Conservation (phyloP, 495 filamentous ascomycete species). For the Ramalina intermedia region DNA sequence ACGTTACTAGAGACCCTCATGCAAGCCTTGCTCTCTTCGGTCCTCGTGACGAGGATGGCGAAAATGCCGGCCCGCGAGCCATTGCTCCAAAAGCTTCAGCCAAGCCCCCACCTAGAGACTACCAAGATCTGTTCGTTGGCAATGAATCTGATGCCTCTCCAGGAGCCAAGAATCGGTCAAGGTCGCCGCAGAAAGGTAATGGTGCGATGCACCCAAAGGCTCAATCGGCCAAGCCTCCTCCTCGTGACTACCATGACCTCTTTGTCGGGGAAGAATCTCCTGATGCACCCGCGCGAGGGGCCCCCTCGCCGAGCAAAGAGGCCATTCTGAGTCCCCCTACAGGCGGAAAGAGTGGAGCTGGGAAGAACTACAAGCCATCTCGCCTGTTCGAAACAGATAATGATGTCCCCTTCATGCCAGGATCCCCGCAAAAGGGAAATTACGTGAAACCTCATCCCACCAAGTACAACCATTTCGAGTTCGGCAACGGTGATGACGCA, state of each 20-base stretch:
- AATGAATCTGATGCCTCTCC: constrained; percentile 19
- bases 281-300: constrained; percentile 6
- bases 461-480: constrained; percentile 80
- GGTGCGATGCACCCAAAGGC: constrained; percentile 34
- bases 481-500: constrained; percentile 49
- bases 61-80: constrained; percentile 20
- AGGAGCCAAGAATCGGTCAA: constrained; percentile 3
- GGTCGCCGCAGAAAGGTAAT: constrained; percentile 8
- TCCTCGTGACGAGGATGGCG: constrained; percentile 39
- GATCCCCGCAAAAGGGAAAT: constrained; percentile 23
- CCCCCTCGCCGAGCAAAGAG: constrained; percentile 13
- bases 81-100: constrained; percentile 33
- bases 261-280: constrained; percentile 36
- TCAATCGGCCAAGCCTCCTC: constrained; percentile 43
- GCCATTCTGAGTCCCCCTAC: constrained; percentile 14
- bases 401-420: constrained; percentile 19
- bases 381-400: constrained; percentile 49
- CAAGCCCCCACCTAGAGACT: constrained; percentile 47
- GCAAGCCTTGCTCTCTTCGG: constrained; percentile 61
- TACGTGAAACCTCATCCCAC: constrained; percentile 46
- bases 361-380: constrained; percentile 54
- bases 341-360: constrained; percentile 48
- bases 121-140: constrained; percentile 45
- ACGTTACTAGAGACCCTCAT: constrained; percentile 51
- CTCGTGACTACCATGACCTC: constrained; percentile 48